phyloP scores from a whole-genome alignment of 345 rosid species.

The Cardamine chenopodiifolia region DNA sequence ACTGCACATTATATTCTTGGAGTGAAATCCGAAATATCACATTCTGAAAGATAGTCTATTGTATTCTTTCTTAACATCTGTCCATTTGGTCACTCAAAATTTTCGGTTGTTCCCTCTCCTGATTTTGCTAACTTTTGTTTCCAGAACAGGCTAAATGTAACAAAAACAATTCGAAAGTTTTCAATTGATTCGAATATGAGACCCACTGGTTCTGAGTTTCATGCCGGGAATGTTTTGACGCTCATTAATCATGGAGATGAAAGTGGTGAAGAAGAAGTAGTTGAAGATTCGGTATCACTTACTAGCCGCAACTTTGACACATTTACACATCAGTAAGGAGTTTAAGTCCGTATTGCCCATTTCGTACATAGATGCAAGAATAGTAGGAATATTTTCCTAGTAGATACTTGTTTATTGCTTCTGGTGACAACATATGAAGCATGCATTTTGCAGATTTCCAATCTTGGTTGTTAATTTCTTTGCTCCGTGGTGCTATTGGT shows the following conservation, averaged over 20 bases:
- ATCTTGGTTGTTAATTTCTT: constrained; percentile 87
- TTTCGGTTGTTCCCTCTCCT: constrained; percentile 14
- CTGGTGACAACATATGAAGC: constrained; percentile 24
- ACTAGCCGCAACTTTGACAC: constrained; percentile 68
- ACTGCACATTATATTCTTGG: constrained; percentile 1
- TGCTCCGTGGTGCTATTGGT: constrained; percentile 99
- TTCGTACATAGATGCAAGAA: constrained; percentile 14
- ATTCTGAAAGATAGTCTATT: neutral
- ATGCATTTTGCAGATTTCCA: constrained; percentile 67
- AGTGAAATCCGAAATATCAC: constrained; percentile 10
- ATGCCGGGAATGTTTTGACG: constrained; percentile 59
- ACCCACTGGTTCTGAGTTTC: constrained; percentile 86
- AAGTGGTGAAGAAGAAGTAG: constrained; percentile 57
- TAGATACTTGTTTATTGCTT: constrained; percentile 21
- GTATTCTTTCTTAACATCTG: neutral
- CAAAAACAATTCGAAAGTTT: constrained; percentile 90
- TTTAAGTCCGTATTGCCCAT: constrained; percentile 19
- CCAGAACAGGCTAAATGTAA: constrained; percentile 98
- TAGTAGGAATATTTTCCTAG: constrained; percentile 15
- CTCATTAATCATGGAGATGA: constrained; percentile 87
- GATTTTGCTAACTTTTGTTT: constrained; percentile 43
- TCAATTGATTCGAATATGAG: constrained; percentile 80
- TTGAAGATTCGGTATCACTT: constrained; percentile 66
- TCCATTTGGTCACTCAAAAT: neutral
- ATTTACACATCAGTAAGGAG: constrained; percentile 72